Evolutionary conservation across 768 basidiomycete genomes (phyloP), one percentile per base, ranked within the genome.

Genomic region (Infundibulicybe gibba): DNA sequence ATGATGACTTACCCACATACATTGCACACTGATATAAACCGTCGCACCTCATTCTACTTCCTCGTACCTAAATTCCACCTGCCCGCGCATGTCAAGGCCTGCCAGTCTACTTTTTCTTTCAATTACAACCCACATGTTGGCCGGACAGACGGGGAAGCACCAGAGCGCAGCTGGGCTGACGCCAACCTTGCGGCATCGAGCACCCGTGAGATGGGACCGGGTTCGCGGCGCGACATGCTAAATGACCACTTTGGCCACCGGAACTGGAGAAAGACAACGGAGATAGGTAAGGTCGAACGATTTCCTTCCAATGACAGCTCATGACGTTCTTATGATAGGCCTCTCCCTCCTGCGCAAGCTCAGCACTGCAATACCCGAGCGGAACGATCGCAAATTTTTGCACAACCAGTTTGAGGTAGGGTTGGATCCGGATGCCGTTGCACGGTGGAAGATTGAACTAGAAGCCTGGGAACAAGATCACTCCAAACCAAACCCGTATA

Each of bases 141-240:
- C 0, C 50, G 59, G 19, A 67, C 64, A 0, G 66, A 70, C 49
- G 69, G 69, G 1, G 69, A 71, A 41, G 64, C 55, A 0, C 50
- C 60, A 9, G 68, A 71, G 50, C 48, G 60, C 2, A 54, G 54
- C 0, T 71, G 66, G 67, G 51, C 64, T 0, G 32, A 54, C 15
- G 51, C 60, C 11, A 65, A 68, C 44, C 52, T 50, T 0, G 21
- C 60, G 0, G 57, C 66, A 8, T 17, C 45, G 6, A 65, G 65
- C 33, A 68, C 66, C 1, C 49, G 54, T 21, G 67, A 68, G 52
- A 71, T 72, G 70, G 67, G 66, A 6, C 60, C 62, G 5, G 65
- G 63, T 2, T 57, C 57, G 4, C 47, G 62, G 2, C 48, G 53
- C 0, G 62, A 66, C 19, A 51, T 47, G 0, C 30, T 69, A 1